Base-by-base conservation (phyloP, 306 rosid species). In the Luffa acutangula region DNA sequence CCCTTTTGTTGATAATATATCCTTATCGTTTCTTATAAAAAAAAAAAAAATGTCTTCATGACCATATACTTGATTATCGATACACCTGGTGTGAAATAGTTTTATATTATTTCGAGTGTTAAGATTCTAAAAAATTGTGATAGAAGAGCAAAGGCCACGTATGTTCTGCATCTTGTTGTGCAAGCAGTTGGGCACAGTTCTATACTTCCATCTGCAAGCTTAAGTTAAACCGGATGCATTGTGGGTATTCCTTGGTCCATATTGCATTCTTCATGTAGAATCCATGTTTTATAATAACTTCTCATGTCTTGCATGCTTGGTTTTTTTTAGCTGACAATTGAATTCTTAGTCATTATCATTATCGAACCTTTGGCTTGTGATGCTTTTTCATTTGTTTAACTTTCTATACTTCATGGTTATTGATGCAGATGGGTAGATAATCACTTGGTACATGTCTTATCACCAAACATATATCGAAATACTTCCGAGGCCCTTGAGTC, bases 401-500 rank as follows among this genome's bases (percentile, higher is more conserved):
- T 33, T 78, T 81, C 7, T 46, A 37, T 48, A 25, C 25, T 72
- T 72, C 13, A 65, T 63, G 60, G 80, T 82, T 78, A 56, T 4
- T 59, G 80, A 52, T 85, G 39, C 81, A 93, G 98, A 89, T 93
- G 98, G 98, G 98, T 93, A 74, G 98, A 93, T 85, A 90, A 82
- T 86, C 97, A 91, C 85, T 82, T 93, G 89, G 98, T 91, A 70
- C 98, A 93, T 82, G 86, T 93, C 79, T 87, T 93, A 76, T 93
- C 98, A 57, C 98, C 98, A 36, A 93, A 93, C 82, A 91, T 93
- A 78, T 93, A 90, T 81, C 92, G 97, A 83, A 93, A 89, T 84
- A 84, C 97, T 67, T 85, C 93, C 20, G 97, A 93, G 85, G 98
- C 97, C 18, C 98, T 93, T 0, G 97, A 93, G 81, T 90, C 98